phyloP scores from a whole-genome alignment of 768 basidiomycete species.

The Panus rudis region DNA sequence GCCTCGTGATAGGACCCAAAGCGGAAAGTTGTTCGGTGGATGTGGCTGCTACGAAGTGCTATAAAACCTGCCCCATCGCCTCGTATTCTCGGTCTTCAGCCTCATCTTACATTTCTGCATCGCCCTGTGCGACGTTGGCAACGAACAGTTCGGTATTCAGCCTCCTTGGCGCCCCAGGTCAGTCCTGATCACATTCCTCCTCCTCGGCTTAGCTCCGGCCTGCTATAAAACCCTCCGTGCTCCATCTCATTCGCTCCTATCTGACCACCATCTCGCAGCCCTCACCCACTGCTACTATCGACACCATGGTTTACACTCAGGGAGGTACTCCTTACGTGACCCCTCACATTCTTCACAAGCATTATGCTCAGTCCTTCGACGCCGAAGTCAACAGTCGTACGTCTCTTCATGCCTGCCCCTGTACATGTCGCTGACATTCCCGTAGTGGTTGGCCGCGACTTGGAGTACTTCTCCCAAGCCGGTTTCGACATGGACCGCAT shows the following conservation, averaged over 20 bases:
- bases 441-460: conserved; percentile 83
- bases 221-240: not conserved
- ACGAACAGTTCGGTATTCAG: not conserved
- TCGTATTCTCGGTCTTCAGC: not conserved
- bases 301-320: conserved; percentile 60
- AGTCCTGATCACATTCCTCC: not conserved
- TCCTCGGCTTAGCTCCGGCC: conserved; percentile 7
- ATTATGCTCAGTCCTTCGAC: conserved; percentile 74
- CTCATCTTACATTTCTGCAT: not conserved
- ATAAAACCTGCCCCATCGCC: conserved; percentile 10
- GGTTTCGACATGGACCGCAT: conserved; percentile 99
- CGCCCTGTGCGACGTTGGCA: conserved; percentile 1
- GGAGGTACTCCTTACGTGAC: conserved; percentile 75
- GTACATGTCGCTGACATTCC: conserved; percentile 3
- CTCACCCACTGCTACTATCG: not conserved
- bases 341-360: conserved; percentile 82
- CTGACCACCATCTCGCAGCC: conserved; percentile 3
- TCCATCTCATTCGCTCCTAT: not conserved
- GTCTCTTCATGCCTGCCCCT: conserved; percentile 22
- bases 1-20: conserved; percentile 12
- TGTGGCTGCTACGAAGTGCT: conserved; percentile 10
- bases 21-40: conserved; percentile 9
- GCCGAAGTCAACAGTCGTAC: conserved; percentile 54
- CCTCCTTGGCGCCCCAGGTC: not conserved
- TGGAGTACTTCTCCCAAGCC: conserved; percentile 97